phyloP scores from a whole-genome alignment of 306 rosid genomes.

The Trifolium dubium region DNA sequence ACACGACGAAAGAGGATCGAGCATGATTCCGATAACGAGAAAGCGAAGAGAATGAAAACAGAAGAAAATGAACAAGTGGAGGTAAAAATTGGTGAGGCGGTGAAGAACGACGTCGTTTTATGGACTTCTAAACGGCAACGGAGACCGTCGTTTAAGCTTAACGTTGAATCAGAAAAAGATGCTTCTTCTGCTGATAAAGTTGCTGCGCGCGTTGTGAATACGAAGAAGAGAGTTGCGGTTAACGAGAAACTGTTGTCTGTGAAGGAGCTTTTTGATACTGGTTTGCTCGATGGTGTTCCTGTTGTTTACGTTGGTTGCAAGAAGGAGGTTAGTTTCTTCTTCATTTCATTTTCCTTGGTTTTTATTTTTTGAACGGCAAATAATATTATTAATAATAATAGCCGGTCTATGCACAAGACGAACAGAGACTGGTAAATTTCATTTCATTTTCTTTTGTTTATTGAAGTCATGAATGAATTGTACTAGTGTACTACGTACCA shows the following conservation, averaged over 20 bases:
- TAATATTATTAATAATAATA: too few species aligned
- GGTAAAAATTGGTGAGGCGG: constrained; percentile 31
- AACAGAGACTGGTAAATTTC: too few species aligned
- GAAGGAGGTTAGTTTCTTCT: constrained; percentile 73
- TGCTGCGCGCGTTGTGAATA: constrained; percentile 1
- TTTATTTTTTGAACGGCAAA: too few species aligned
- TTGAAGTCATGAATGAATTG: not conserved
- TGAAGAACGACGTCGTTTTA: constrained; percentile 34
- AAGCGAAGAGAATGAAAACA: constrained; percentile 31
- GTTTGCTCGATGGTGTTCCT: constrained; percentile 88
- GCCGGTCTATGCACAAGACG: too few species aligned
- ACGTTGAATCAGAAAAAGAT: constrained; percentile 38
- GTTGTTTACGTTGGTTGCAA: constrained; percentile 88
- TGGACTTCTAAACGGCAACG: constrained; percentile 51
- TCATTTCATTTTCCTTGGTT: not conserved
- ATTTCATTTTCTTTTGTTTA: not conserved
- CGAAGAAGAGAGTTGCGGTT: constrained; percentile 39
- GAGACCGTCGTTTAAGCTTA: constrained; percentile 48
- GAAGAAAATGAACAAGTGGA: constrained; percentile 16
- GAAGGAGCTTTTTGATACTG: constrained; percentile 90
- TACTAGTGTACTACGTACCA: constrained; percentile 19
- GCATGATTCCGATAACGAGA: constrained; percentile 42
- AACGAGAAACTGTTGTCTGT: constrained; percentile 71
- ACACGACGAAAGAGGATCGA: constrained; percentile 60
- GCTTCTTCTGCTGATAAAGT: not conserved